Conservation (phyloP, 1,284 basidiomycete genomes). For the Ganoderma meredithae region DNA sequence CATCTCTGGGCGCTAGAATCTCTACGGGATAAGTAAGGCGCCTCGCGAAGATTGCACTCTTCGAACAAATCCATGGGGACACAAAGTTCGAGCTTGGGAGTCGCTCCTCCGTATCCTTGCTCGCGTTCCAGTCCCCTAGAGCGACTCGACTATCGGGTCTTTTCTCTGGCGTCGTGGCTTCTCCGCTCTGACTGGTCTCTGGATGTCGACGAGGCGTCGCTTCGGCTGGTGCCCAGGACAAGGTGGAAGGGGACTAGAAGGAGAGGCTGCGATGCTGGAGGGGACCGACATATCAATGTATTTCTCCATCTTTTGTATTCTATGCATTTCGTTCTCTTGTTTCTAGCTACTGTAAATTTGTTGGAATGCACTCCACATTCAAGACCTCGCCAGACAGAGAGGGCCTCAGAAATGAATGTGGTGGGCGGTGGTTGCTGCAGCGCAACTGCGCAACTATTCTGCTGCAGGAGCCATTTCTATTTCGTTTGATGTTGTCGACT, state of each 20-base stretch:
- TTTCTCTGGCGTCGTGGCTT: conserved; percentile 38
- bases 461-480: too few relatives aligned
- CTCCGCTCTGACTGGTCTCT: conserved; percentile 52
- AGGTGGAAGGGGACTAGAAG: conserved; percentile 35
- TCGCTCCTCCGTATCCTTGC: conserved; percentile 80
- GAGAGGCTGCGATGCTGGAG: conserved; percentile 27
- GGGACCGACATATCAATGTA: conserved; percentile 28
- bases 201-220: conserved; percentile 63
- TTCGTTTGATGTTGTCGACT: too few relatives aligned
- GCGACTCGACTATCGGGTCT: conserved; percentile 47
- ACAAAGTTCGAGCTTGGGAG: conserved; percentile 86
- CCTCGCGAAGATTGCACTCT: conserved; percentile 32
- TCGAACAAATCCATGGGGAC: conserved; percentile 78
- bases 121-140: conserved; percentile 92
- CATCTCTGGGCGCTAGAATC: not conserved
- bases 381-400: too few relatives aligned
- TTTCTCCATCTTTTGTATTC: not conserved
- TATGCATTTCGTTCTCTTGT: not conserved
- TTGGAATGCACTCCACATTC: too few relatives aligned
- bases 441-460: too few relatives aligned
- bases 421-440: too few relatives aligned
- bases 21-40: conserved; percentile 15
- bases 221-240: conserved; percentile 52
- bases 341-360: too few relatives aligned
- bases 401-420: too few relatives aligned